phyloP scores from a whole-genome alignment of 495 filamentous ascomycete species.

The Penicillium angulare region DNA sequence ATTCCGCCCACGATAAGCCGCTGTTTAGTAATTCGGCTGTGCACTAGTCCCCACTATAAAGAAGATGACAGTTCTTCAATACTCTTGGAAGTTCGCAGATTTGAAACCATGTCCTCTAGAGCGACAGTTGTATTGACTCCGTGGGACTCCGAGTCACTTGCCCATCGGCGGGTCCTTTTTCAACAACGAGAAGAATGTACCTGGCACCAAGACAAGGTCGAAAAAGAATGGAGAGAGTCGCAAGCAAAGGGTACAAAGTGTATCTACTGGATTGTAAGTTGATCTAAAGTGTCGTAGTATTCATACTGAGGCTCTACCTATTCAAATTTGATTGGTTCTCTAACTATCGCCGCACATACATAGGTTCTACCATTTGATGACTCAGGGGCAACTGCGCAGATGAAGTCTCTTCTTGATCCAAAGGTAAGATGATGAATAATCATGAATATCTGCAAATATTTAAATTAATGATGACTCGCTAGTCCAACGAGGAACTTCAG shows the following conservation, averaged over 20 bases:
- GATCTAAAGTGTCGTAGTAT: too few species aligned
- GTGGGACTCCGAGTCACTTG: constrained; percentile 19
- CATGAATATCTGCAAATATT: background rate
- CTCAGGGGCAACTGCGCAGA: background rate
- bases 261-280: constrained; percentile 32
- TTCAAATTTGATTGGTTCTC: background rate
- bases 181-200: constrained; percentile 22
- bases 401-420: background rate
- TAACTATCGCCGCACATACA: background rate
- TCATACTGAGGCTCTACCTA: background rate
- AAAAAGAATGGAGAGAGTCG: constrained; percentile 13
- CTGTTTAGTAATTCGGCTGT: too few species aligned
- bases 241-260: constrained; percentile 23
- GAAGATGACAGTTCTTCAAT: too few species aligned
- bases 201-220: constrained; percentile 24
- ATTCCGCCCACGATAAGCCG: too few species aligned
- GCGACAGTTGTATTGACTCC: constrained; percentile 17
- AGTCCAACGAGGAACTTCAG: constrained; percentile 8
- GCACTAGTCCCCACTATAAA: too few species aligned
- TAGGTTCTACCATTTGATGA: constrained; percentile 14
- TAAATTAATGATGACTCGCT: background rate
- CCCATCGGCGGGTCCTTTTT: constrained; percentile 13
- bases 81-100: background rate
- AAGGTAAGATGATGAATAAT: background rate
- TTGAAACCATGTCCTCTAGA: constrained; percentile 24